Evolutionary conservation across 169 alveolate genomes (phyloP).

Genomic region (Perkinsus olseni): DNA sequence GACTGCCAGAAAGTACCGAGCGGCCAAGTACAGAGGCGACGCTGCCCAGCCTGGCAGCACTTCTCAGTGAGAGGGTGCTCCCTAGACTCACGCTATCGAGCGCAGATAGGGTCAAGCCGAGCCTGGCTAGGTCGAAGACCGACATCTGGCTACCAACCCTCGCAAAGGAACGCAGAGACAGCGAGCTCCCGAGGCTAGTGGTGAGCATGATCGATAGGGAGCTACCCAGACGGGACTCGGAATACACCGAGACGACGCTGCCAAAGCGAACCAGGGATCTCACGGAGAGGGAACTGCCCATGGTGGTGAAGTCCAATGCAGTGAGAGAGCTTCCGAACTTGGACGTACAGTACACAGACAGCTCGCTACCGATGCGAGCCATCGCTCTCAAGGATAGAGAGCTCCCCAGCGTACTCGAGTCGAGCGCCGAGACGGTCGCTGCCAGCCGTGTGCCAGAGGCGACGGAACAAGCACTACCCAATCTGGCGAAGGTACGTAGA

Average conservation of each 20-base stretch:
- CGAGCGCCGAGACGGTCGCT: background rate
- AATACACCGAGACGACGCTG: too few relatives aligned
- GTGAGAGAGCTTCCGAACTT: background rate
- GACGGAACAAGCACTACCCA: conserved; percentile 1
- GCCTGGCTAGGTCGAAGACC: background rate
- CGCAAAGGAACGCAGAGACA: conserved; percentile 1
- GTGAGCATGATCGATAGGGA: background rate
- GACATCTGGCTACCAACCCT: background rate
- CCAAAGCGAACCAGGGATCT: background rate
- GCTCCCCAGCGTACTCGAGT: background rate
- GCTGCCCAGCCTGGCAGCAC: background rate
- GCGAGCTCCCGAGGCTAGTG: background rate
- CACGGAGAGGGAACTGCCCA: background rate
- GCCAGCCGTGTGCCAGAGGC: background rate
- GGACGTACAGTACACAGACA: background rate
- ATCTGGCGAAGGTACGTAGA: background rate
- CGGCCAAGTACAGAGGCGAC: background rate
- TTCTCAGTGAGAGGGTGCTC: background rate
- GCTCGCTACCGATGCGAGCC: background rate
- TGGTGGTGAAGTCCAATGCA: background rate
- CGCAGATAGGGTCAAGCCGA: background rate
- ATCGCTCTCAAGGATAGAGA: background rate
- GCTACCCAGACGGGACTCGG: background rate
- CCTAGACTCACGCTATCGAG: background rate
- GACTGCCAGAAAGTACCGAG: background rate